Base-by-base conservation (phyloP, 2,329 filamentous ascomycete species). In the Ophiostoma populinum region DNA sequence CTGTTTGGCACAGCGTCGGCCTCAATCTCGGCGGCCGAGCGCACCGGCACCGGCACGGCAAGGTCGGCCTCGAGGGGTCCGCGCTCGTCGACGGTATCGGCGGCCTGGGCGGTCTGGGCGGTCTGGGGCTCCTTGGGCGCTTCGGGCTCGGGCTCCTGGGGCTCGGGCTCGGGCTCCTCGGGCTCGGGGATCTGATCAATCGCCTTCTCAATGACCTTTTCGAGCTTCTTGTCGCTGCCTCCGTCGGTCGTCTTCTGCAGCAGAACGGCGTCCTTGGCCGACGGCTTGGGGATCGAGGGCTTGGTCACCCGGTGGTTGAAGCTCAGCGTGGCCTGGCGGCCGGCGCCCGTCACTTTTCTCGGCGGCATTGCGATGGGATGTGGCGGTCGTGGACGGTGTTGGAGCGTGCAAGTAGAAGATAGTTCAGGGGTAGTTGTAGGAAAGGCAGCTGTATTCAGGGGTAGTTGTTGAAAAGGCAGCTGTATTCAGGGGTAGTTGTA, bases 1-100 rank as follows among this genome's bases (percentile, higher is more conserved):
- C 65, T 58, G 38, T 80, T 67, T 7, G 67, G 69, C 27, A 92
- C 56, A 44, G 70, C 67, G 42, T 70, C 62, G 1, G 83, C 85
- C 40, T 56, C 57, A 17, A 63, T 45, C 46, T 80, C 66, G 6
- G 29, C 7, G 11, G 53, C 22, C 13, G 18, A 19, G 5, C 9
- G 33, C 7, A 17, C 9, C 3, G 11, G 18, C 4, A 16, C 11
- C 15, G 25, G 12, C 6, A 8, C 16, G 6, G n/a, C n/a, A n/a
- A n/a, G n/a, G n/a, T n/a, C n/a, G n/a, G n/a, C n/a, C n/a, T n/a
- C n/a, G n/a, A n/a, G 27, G 16, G 6, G 17, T 11, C 5, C 3
- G 22, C 9, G 4, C 6, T 11, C 7, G 12, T 19, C 10, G 11
- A 21, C 19, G 7, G 7, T 19, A 10, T 29, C 59, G 61, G 49